Conservation (phyloP, 2,329 filamentous ascomycete genomes). For the Beauveria medogensis region DNA sequence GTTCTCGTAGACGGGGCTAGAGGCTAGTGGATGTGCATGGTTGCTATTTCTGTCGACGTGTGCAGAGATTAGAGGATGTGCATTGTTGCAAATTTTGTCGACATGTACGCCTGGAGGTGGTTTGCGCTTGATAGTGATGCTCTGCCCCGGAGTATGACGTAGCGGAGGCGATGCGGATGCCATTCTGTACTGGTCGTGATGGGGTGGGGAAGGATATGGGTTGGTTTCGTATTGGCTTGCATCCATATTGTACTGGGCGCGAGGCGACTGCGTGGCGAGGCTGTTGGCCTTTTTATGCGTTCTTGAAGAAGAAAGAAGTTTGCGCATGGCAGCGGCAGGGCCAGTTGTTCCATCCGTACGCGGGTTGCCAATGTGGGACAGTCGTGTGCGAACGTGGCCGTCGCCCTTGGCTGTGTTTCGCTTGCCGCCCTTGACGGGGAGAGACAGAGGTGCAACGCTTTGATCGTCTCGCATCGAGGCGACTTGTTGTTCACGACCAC, state of each 20-base stretch:
- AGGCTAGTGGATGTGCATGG: constrained; percentile 23
- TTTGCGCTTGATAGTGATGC: constrained; percentile 36
- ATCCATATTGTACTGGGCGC: constrained; percentile 20
- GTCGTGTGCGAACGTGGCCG: neutral
- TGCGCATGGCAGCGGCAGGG: constrained; percentile 23
- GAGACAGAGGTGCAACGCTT: constrained; percentile 45
- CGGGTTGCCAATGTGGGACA: neutral
- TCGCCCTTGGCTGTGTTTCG: constrained; percentile 21
- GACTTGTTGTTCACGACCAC: constrained; percentile 57
- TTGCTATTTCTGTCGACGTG: constrained; percentile 18
- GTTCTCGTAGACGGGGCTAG: constrained; percentile 29
- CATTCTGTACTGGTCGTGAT: constrained; percentile 10
- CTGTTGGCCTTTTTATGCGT: constrained; percentile 20
- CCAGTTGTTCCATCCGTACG: constrained; percentile 13
- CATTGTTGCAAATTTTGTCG: constrained; percentile 18
- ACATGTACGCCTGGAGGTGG: constrained; percentile 27
- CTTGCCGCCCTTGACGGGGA: constrained; percentile 44
- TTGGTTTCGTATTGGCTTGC: neutral
- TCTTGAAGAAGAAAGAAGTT: constrained; percentile 25
- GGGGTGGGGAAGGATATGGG: constrained; percentile 25
- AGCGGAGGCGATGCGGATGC: constrained; percentile 14
- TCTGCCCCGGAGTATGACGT: constrained; percentile 20
- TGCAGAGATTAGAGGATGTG: constrained; percentile 25
- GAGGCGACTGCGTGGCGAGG: neutral
- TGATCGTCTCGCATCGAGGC: constrained; percentile 55